A percentile compares a stretch with the other conserved stretches of the same genome.
These are phyloP conservation scores for Yamadazyma akitaensis DNA, from an alignment of 805 yeast genomes.

Conservation along the genomic window DNA sequence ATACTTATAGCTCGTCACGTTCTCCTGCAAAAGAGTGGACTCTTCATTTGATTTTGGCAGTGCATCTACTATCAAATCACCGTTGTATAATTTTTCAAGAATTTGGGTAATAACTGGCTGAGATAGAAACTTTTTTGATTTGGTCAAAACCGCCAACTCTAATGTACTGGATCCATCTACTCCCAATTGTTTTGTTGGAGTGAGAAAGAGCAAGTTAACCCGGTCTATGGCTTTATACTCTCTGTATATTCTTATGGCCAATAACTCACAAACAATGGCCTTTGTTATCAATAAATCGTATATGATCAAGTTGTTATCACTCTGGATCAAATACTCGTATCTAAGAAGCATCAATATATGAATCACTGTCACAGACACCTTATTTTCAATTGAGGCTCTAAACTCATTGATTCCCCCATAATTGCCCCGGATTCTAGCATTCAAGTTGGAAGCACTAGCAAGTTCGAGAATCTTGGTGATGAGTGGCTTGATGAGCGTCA, in stretches of 20 bases:
- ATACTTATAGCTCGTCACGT: conserved; percentile 29
- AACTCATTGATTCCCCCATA: conserved; percentile 21
- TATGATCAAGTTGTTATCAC: conserved; percentile 35
- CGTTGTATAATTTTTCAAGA: conserved; percentile 49
- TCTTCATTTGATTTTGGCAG: conserved; percentile 15
- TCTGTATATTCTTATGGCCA: conserved; percentile 47
- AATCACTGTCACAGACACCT: conserved; percentile 23
- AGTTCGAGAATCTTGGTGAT: conserved; percentile 37
- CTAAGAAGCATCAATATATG: conserved; percentile 33
- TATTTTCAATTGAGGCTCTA: conserved; percentile 15
- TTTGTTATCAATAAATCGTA: conserved; percentile 41
- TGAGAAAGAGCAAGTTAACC: conserved; percentile 43
- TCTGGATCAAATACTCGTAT: conserved; percentile 38
- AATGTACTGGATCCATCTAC: conserved; percentile 45
- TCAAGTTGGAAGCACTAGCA: conserved; percentile 34
- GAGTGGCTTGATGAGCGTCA: conserved; percentile 47
- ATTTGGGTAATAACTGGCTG: conserved; percentile 50
- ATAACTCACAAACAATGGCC: conserved; percentile 50
- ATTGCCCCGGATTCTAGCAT: conserved; percentile 29
- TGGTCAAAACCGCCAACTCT: conserved; percentile 51
- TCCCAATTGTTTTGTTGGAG: conserved; percentile 26
- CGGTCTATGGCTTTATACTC: conserved; percentile 43
- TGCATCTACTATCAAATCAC: conserved; percentile 38
- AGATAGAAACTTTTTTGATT: conserved; percentile 49
- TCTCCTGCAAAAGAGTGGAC: conserved; percentile 16